phyloP scores from a whole-genome alignment of 768 basidiomycete species.

The Tricholoma matsutake region DNA sequence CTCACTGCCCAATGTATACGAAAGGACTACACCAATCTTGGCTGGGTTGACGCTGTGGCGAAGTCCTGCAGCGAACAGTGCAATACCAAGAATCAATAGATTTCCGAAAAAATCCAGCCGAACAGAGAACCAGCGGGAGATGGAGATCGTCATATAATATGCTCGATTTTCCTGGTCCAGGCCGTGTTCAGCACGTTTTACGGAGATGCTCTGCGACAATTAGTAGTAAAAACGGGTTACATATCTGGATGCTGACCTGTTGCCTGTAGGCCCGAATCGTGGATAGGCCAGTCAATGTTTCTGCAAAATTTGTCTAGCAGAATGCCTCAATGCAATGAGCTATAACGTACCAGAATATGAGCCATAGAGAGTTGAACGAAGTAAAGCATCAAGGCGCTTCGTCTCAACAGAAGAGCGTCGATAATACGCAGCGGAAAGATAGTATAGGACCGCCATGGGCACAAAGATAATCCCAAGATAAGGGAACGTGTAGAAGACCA shows the following conservation, averaged over 20 bases:
- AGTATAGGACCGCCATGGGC: conserved; percentile 52
- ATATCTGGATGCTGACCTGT: conserved; percentile 34
- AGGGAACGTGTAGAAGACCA: conserved; percentile 68
- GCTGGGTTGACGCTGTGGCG: conserved; percentile 43
- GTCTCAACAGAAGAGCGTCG: conserved; percentile 61
- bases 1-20: conserved; percentile 48
- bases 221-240: not conserved
- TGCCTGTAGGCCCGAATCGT: conserved; percentile 59
- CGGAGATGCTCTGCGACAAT: conserved; percentile 39
- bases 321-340: not conserved
- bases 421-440: conserved; percentile 51
- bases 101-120: conserved; percentile 67
- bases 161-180: conserved; percentile 60
- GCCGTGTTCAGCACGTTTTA: conserved; percentile 48
- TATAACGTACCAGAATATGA: conserved; percentile 48
- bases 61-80: conserved; percentile 63
- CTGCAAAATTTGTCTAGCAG: conserved; percentile 25
- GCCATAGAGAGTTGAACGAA: conserved; percentile 56
- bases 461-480: conserved; percentile 62
- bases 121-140: conserved; percentile 62
- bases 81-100: conserved; percentile 64
- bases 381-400: conserved; percentile 61
- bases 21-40: conserved; percentile 54
- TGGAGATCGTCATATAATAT: conserved; percentile 59
- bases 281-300: conserved; percentile 59